Percentiles rank a stretch among this genome's conserved stretches.
Conservation (phyloP, 2,329 filamentous ascomycete species). For the Cladosporium sp. region DNA sequence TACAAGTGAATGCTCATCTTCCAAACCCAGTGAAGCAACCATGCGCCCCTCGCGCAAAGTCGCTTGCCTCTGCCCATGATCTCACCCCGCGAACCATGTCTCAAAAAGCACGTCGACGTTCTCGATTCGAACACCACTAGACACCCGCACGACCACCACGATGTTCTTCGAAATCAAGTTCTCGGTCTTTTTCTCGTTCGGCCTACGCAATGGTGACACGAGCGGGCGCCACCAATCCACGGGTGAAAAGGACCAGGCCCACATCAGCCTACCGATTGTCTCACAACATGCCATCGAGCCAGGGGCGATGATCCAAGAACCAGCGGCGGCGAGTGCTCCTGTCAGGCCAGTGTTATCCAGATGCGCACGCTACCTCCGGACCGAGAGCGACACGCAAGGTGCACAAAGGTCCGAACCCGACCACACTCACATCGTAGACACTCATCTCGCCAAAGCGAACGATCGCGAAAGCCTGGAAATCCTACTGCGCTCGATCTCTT, state of each 20-base stretch:
- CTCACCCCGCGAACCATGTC: neutral
- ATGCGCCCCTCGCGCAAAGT: neutral
- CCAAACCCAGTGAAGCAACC: neutral
- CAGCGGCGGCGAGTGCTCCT: neutral
- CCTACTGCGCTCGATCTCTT: neutral
- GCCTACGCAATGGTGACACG: neutral
- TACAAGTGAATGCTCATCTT: neutral
- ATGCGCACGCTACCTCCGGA: neutral
- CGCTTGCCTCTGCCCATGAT: neutral
- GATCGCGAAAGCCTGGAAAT: conserved; percentile 2
- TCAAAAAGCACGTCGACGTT: neutral
- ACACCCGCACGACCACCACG: neutral
- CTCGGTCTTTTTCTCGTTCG: neutral
- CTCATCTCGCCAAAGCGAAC: neutral
- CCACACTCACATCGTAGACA: neutral
- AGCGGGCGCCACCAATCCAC: neutral
- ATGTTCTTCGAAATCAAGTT: conserved; percentile 6
- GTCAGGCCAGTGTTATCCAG: neutral
- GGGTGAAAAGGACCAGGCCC: neutral
- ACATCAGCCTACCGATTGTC: neutral
- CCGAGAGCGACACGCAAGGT: too few relatives aligned
- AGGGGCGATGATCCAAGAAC: neutral
- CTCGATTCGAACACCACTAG: neutral
- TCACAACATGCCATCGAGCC: neutral
- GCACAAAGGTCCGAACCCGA: too few relatives aligned